phyloP scores from a whole-genome alignment of 2,329 filamentous ascomycete species.

The Fusarium albosuccineum region DNA sequence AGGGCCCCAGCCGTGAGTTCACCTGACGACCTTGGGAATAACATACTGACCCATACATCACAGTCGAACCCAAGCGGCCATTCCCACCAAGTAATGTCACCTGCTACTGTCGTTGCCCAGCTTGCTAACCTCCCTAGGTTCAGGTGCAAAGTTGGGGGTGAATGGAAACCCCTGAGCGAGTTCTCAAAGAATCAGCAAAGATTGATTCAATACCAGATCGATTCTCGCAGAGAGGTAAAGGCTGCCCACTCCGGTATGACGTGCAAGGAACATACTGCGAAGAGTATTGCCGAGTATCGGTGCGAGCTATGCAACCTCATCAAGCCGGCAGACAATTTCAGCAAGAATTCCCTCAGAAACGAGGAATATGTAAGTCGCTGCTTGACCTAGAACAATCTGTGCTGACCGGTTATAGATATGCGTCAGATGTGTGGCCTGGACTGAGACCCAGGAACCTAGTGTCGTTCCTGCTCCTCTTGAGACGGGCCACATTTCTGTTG shows the following conservation, averaged over 20 bases:
- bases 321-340: slow-evolving; percentile 49
- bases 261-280: slow-evolving; percentile 51
- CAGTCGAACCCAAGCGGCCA: slow-evolving; percentile 15
- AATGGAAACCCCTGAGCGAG: slow-evolving; percentile 49
- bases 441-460: slow-evolving; percentile 51
- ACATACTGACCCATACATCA: background rate
- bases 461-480: slow-evolving; percentile 48
- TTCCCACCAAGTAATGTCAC: slow-evolving; percentile 23
- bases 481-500: slow-evolving; percentile 51
- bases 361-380: slow-evolving; percentile 48
- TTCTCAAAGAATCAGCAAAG: slow-evolving; percentile 53
- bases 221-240: slow-evolving; percentile 32
- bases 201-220: slow-evolving; percentile 39
- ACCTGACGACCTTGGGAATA: background rate
- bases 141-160: slow-evolving; percentile 53
- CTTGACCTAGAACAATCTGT: background rate
- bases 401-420: slow-evolving; percentile 49
- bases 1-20: slow-evolving; percentile 31
- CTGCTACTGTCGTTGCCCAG: background rate
- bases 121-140: slow-evolving; percentile 42
- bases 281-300: slow-evolving; percentile 40
- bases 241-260: slow-evolving; percentile 53
- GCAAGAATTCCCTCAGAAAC: slow-evolving; percentile 44
- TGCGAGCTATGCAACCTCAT: slow-evolving; percentile 51
- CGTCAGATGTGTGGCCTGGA: slow-evolving; percentile 53